Evolutionary conservation across 2,329 filamentous ascomycete species (phyloP).

Genomic region (Calonectria henricotiae): DNA sequence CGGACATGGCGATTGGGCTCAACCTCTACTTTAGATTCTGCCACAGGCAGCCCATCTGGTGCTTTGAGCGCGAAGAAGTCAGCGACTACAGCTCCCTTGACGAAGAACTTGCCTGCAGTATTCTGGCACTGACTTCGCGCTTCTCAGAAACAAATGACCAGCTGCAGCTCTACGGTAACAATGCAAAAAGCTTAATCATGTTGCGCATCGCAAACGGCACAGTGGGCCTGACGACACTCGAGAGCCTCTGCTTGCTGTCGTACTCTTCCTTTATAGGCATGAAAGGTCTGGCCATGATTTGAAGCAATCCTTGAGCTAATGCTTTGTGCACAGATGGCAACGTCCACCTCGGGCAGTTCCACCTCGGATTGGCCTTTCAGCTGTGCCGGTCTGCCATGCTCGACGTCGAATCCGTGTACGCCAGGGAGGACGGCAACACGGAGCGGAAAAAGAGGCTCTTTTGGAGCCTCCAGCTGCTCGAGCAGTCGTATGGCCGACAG

Average conservation of each 20-base stretch:
- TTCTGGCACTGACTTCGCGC: conserved; percentile 60
- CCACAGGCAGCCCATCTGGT: conserved; percentile 64
- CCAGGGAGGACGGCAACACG: conserved; percentile 53
- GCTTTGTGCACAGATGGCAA: conserved; percentile 63
- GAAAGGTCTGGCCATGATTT: conserved; percentile 15
- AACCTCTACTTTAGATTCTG: conserved; percentile 63
- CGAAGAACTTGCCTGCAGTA: conserved; percentile 62
- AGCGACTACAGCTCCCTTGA: conserved; percentile 56
- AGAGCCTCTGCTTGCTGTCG: conserved; percentile 67
- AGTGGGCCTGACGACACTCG: conserved; percentile 66
- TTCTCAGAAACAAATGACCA: conserved; percentile 58
- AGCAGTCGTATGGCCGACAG: conserved; percentile 67
- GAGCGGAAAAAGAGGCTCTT: conserved; percentile 68
- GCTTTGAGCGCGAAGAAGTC: conserved; percentile 63
- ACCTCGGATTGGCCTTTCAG: conserved; percentile 67
- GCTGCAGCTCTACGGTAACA: conserved; percentile 57
- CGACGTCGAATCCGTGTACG: conserved; percentile 62
- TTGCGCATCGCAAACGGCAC: conserved; percentile 68
- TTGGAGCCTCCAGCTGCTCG: conserved; percentile 68
- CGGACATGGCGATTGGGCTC: conserved; percentile 58
- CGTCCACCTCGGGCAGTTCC: conserved; percentile 66
- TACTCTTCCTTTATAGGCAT: conserved; percentile 68
- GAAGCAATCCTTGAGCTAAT: conserved; percentile 9
- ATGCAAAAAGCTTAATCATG: conserved; percentile 64
- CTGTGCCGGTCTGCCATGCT: conserved; percentile 68